phyloP scores from a whole-genome alignment of 176 grass and related monocot genomes.

The Juncus inflexus region DNA sequence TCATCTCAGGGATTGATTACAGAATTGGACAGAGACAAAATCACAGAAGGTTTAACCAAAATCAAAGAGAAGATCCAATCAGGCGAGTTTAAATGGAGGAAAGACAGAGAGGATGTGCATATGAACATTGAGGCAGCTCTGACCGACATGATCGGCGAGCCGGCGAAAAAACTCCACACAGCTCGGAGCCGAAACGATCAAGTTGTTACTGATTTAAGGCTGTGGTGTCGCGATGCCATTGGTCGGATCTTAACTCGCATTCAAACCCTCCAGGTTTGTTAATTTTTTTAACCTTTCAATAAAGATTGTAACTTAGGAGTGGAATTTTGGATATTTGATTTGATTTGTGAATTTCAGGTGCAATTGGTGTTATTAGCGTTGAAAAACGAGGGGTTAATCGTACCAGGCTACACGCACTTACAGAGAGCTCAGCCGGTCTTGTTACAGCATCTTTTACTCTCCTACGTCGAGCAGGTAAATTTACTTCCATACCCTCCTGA shows the following conservation, averaged over 20 bases:
- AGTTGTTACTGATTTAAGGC: conserved; percentile 85
- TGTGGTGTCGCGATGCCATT: conserved; percentile 92
- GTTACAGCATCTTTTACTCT: conserved; percentile 86
- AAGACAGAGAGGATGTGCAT: conserved; percentile 89
- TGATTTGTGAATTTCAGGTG: conserved; percentile 41
- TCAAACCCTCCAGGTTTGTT: conserved; percentile 80
- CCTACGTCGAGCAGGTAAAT: conserved; percentile 90
- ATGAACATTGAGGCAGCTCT: conserved; percentile 98
- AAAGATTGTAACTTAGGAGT: no score
- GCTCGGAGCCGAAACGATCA: conserved; percentile 97
- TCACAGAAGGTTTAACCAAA: conserved; percentile 64
- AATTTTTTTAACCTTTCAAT: no score
- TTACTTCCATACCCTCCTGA: background rate
- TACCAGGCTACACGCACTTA: conserved; percentile 97
- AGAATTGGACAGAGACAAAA: conserved; percentile 55
- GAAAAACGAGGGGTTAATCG: conserved; percentile 82
- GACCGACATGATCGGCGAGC: conserved; percentile 85
- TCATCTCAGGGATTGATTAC: conserved; percentile 76
- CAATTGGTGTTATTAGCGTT: conserved; percentile 73
- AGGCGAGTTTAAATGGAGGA: conserved; percentile 84
- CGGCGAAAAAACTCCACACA: conserved; percentile 92
- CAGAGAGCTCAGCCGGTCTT: conserved; percentile 95
- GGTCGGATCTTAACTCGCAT: conserved; percentile 74
- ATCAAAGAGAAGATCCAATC: conserved; percentile 72
- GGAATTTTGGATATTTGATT: no score